Base-by-base conservation (phyloP, 2,329 filamentous ascomycete species). In the Paecilomyces sp. region DNA sequence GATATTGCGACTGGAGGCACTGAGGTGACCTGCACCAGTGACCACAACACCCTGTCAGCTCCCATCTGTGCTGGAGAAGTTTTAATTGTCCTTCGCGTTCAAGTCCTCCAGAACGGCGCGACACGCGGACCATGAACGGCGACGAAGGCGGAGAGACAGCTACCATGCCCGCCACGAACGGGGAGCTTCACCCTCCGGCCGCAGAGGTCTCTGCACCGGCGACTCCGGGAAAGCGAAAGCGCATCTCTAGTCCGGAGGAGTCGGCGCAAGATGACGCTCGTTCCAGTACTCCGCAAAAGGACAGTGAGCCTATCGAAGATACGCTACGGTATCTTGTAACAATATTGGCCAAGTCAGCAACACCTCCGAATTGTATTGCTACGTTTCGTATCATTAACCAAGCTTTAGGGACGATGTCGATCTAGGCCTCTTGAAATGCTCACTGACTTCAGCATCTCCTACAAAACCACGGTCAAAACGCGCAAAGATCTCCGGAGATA, bases 211-310 rank as follows among this genome's bases (percentile, higher is more conserved):
- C 67, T 57, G 64, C 64, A 31, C 60, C 67, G 55, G 68, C 72
- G 57, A 75, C 74, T 31, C 70, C 75, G 56, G 74, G 70, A 53
- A 78, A 78, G 64, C 74, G 76, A 69, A 78, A 77, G 69, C 75
- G 75, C 62, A 67, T 66, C 18, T 70, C 73, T 24, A 68, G 68
- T 57, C 68, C 71, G 54, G 70, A 72, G 25, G 68, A 72, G 61
- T 57, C 62, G 30, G 61, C 62, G 34, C 64, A 68, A 34, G 71
- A 72, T 41, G 57, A 65, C 52, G 64, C 55, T 60, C 56, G 64
- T 8, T 61, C 70, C 25, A 62, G 64, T 50, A 63, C 68, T 55
- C 68, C 66, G 55, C 41, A 61, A 47, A 66, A 72, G 54, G 68
- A 74, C 51, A 72, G 65, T 58, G 58, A 62, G 53, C 66, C 70